Evolutionary conservation across 306 rosid genomes (phyloP).

Genomic region (Ziziphus jujuba): DNA sequence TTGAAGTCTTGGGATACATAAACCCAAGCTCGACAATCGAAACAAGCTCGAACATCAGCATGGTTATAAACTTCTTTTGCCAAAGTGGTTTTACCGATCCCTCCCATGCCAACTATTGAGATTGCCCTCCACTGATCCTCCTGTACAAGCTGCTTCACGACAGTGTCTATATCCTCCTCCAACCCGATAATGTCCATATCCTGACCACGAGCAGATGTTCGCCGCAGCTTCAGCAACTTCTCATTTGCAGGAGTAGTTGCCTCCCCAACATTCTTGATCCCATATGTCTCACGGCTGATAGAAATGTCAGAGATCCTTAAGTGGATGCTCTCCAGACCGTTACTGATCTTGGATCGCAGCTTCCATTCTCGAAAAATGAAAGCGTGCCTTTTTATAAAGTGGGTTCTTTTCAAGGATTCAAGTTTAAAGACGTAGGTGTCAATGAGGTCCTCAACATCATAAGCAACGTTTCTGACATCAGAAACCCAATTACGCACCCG

Average conservation of each 20-base stretch:
- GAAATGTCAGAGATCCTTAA: conserved; percentile 14
- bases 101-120: conserved; percentile 18
- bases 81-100: conserved; percentile 8
- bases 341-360: neutral
- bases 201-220: conserved; percentile 10
- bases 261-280: neutral
- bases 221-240: conserved; percentile 10
- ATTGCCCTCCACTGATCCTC: conserved; percentile 8
- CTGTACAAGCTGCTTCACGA: neutral
- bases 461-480: conserved; percentile 44
- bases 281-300: neutral
- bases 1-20: conserved; percentile 16
- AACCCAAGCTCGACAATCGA: conserved; percentile 10
- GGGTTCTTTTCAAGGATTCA: conserved; percentile 15
- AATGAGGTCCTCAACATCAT: conserved; percentile 47
- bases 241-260: neutral
- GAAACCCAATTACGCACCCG: conserved; percentile 36
- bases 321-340: neutral
- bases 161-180: neutral
- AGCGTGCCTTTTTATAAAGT: conserved; percentile 5
- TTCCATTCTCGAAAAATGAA: neutral
- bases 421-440: conserved; percentile 39
- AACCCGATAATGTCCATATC: conserved; percentile 3
- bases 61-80: conserved; percentile 15
- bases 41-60: conserved; percentile 2